A percentile compares a stretch with the other conserved stretches of the same genome.
phyloP scores from a whole-genome alignment of 2,329 filamentous ascomycete genomes.

The Hypoxylon sp. region DNA sequence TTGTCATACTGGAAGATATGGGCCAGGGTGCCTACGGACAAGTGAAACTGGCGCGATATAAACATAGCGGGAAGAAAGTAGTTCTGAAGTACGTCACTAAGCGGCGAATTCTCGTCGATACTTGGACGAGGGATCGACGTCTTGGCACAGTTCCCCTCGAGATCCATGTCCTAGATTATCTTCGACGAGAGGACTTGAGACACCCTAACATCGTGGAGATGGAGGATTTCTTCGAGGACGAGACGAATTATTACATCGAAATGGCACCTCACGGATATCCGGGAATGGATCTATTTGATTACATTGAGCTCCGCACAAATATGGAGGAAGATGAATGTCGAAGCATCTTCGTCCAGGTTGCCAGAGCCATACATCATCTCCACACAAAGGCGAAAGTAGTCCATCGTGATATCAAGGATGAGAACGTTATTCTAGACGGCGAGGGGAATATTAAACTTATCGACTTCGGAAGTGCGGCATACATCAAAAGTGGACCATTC shows the following conservation, averaged over 20 bases:
- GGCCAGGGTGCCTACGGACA: conserved; percentile 98
- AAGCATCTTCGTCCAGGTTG: conserved; percentile 96
- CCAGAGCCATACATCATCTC: conserved; percentile 88
- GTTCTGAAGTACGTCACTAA: conserved; percentile 99
- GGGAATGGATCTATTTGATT: conserved; percentile 99
- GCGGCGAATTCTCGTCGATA: conserved; percentile 95
- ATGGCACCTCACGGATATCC: conserved; percentile 96
- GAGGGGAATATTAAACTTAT: conserved; percentile 97
- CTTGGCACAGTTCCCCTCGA: conserved; percentile 96
- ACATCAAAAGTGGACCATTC: conserved; percentile 98
- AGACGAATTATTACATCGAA: conserved; percentile 97
- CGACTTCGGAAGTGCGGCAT: conserved; percentile 97
- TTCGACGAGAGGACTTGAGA: conserved; percentile 78
- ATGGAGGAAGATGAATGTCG: conserved; percentile 97
- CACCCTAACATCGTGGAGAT: conserved; percentile 81
- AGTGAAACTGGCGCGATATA: conserved; percentile 93
- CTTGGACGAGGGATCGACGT: conserved; percentile 94
- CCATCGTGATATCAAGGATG: conserved; percentile 98
- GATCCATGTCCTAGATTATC: conserved; percentile 95
- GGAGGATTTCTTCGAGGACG: conserved; percentile 82
- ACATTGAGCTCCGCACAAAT: conserved; percentile 94
- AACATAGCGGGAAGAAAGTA: conserved; percentile 83
- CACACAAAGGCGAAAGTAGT: conserved; percentile 93
- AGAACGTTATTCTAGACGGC: conserved; percentile 96
- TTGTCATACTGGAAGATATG: conserved; percentile 96